These are phyloP conservation scores for Kalaharituber pfeilii DNA, from an alignment of 2,329 filamentous ascomycete genomes.

Conservation along the genomic window DNA sequence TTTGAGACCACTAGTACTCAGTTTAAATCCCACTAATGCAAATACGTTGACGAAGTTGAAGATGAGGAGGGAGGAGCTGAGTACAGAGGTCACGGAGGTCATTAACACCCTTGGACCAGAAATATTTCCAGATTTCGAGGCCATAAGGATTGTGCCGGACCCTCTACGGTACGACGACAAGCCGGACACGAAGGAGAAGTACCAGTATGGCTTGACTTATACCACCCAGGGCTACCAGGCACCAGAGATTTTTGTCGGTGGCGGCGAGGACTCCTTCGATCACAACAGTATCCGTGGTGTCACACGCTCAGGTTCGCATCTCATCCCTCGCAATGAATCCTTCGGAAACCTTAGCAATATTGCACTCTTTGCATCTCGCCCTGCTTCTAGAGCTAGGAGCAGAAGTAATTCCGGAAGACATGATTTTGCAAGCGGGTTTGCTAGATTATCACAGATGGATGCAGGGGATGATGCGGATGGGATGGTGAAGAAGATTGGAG, in stretches of 20 bases:
- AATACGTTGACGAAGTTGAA: conserved; percentile 71
- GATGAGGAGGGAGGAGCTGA: conserved; percentile 52
- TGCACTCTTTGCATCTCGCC: conserved; percentile 80
- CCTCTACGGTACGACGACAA: conserved; percentile 25
- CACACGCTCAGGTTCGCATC: conserved; percentile 31
- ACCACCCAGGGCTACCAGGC: conserved; percentile 7
- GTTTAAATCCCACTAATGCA: conserved; percentile 64
- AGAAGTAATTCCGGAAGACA: conserved; percentile 42
- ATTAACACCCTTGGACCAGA: conserved; percentile 94
- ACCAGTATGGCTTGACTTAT: conserved; percentile 8
- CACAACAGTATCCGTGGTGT: conserved; percentile 19
- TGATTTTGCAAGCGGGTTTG: conserved; percentile 12
- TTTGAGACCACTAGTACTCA: conserved; percentile 68
- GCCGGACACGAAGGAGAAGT: conserved; percentile 13
- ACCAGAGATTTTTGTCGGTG: conserved; percentile 8
- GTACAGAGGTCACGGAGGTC: conserved; percentile 66
- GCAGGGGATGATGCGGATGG: not conserved
- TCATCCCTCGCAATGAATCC: conserved; percentile 71
- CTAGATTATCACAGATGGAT: conserved; percentile 11
- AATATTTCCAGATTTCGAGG: conserved; percentile 95
- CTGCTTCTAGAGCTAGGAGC: conserved; percentile 50
- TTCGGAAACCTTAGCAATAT: conserved; percentile 79
- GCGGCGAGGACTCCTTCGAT: conserved; percentile 20
- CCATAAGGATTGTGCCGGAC: conserved; percentile 30
- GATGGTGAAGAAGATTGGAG: conserved; percentile 56